Evolutionary conservation across 1,139 yeast species (phyloP).

Genomic region (Suhomyces coccinellae): DNA sequence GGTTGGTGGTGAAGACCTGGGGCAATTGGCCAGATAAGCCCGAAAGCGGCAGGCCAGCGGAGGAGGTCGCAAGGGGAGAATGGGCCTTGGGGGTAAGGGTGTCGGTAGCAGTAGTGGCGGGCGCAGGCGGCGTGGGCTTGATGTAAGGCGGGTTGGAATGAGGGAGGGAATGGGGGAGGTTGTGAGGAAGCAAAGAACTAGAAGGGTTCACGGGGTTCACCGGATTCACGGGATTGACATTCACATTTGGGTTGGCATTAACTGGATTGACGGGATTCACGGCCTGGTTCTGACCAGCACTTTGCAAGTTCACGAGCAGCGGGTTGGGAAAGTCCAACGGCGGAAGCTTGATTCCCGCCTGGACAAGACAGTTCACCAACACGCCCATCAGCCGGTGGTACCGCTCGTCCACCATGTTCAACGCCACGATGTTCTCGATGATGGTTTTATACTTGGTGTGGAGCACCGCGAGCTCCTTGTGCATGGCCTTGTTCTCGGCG

Average conservation of each 20-base stretch:
- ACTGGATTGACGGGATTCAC: slow-evolving; percentile 6
- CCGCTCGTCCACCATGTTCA: slow-evolving; percentile 58
- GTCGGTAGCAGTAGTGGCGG: slow-evolving; percentile 13
- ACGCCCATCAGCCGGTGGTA: slow-evolving; percentile 52
- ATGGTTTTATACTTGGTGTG: slow-evolving; percentile 64
- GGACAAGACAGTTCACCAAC: slow-evolving; percentile 49
- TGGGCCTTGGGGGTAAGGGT: slow-evolving; percentile 15
- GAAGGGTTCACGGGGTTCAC: too few relatives aligned
- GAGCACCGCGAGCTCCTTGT: slow-evolving; percentile 46
- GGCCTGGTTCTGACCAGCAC: slow-evolving; percentile 14
- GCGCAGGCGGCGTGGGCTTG: slow-evolving; percentile 15
- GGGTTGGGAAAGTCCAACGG: slow-evolving; percentile 57
- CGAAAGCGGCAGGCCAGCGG: slow-evolving; percentile 14
- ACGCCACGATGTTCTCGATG: slow-evolving; percentile 57
- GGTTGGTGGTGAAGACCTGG: slow-evolving; percentile 27
- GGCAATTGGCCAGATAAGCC: slow-evolving; percentile 10
- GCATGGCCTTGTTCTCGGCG: slow-evolving; percentile 42
- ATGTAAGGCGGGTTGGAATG: slow-evolving; percentile 3
- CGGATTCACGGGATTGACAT: slow-evolving; percentile 8
- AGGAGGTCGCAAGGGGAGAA: slow-evolving; percentile 13
- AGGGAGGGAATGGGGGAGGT: too few relatives aligned
- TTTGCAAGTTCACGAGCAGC: slow-evolving; percentile 23
- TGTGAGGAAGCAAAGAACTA: too few relatives aligned
- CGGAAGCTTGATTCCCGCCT: slow-evolving; percentile 68
- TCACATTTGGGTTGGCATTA: too few relatives aligned